These are phyloP conservation scores for Steccherinum ochraceum DNA, from an alignment of 768 basidiomycete genomes.

Conservation along the genomic window DNA sequence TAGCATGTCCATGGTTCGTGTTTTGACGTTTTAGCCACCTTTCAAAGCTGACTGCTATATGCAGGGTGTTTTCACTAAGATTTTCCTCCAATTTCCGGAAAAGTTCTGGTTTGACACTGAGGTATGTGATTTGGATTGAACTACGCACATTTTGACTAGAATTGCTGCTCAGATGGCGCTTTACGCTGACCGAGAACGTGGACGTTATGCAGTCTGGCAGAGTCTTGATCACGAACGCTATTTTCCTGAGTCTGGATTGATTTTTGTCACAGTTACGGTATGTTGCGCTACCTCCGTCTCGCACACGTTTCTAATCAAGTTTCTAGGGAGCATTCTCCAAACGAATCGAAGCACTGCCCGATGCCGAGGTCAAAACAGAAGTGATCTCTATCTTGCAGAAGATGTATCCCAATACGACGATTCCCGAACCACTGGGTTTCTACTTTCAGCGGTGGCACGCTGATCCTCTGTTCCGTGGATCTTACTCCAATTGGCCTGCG, in stretches of 20 bases:
- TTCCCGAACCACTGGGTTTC: conserved; percentile 54
- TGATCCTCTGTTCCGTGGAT: conserved; percentile 48
- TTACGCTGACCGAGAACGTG: conserved; percentile 47
- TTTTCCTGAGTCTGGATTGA: conserved; percentile 47
- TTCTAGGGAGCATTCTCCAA: conserved; percentile 55
- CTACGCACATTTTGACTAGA: too few relatives aligned
- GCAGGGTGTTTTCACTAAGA: conserved; percentile 57
- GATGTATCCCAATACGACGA: conserved; percentile 51
- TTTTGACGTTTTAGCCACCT: not conserved
- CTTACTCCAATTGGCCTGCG: conserved; percentile 68
- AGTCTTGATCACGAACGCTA: conserved; percentile 47
- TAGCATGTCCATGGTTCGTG: conserved; percentile 49
- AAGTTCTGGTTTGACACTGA: conserved; percentile 53
- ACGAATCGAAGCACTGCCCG: conserved; percentile 49
- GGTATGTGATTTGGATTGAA: conserved; percentile 23
- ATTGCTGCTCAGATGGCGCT: conserved; percentile 40
- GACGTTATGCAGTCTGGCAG: conserved; percentile 58
- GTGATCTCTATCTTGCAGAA: conserved; percentile 47
- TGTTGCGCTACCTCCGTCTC: conserved; percentile 5
- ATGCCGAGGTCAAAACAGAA: conserved; percentile 41
- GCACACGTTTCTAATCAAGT: not conserved
- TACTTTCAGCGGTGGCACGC: conserved; percentile 48
- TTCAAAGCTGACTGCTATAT: not conserved
- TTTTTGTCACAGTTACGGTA: conserved; percentile 41
- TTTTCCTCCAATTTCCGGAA: conserved; percentile 55